Evolutionary conservation across 2,329 filamentous ascomycete species (phyloP), one percentile per base, ranked within the genome.

Genomic region (Colletotrichum tropicale): DNA sequence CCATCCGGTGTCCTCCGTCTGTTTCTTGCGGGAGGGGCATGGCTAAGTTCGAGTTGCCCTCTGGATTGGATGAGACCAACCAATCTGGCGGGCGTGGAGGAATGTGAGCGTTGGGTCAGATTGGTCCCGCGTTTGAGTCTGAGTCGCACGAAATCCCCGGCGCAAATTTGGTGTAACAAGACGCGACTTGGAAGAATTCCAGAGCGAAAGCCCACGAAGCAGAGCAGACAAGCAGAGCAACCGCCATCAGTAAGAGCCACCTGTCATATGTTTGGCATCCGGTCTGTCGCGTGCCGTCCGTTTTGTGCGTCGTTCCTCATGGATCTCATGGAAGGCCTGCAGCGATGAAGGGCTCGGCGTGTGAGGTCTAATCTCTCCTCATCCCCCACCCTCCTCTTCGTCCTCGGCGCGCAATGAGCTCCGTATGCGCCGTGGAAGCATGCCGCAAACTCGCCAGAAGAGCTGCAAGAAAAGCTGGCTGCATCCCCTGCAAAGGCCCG

Each of bases 1-100:
- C 70, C 73, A 58, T 75, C 70, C 26, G 70, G n/a, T 69, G 56
- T 74, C 70, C n/a, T 65, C 58, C 74, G 58, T 76, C 74, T 34
- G 70, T 65, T 75, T 73, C 56, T 36, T 18, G 16, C 70, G 34
- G 32, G 69, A 28, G 30, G 38, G 43, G 24, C 30, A 67, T 52
- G 26, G 67, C 67, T 52, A 36, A 60, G 56, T 56, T 58, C 48
- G 43, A 73, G 28, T 67, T 58, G 30, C 43, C 28, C 10, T 24
- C 12, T 65, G 74, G 58, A 65, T 75, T 36, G 74, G 74, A 76
- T 24, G 74, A 69, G 65, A 65, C 34, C 32, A 34, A 21, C 43
- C 32, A 34, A 21, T 34, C 58, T 30, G 36, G 36, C 60, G 28
- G 62, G 38, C 68, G 72, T 43, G 30, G 61, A 64, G 26, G 43